Evolutionary conservation across 2,329 filamentous ascomycete genomes (phyloP).

Genomic region (Hymenoscyphus scutula): DNA sequence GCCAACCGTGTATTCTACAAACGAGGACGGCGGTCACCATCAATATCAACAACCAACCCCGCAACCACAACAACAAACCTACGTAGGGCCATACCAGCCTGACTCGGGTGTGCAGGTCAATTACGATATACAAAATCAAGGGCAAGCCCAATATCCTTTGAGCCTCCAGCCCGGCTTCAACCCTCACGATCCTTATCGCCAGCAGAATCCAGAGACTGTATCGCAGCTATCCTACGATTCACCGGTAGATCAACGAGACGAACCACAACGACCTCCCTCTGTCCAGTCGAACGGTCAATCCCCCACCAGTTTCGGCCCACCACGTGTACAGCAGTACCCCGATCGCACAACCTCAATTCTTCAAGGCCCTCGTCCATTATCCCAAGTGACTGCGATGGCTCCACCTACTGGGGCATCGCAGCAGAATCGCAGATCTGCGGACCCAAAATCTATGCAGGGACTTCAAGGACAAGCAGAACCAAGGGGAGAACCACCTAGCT

Average conservation of each 20-base stretch:
- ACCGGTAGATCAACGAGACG: conserved; percentile 38
- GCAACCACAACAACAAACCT: conserved; percentile 21
- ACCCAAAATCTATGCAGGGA: conserved; percentile 31
- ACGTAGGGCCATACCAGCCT: conserved; percentile 30
- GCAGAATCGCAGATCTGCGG: conserved; percentile 33
- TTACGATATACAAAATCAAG: conserved; percentile 27
- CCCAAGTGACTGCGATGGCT: conserved; percentile 32
- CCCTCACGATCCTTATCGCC: conserved; percentile 38
- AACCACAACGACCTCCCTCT: conserved; percentile 33
- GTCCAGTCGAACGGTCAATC: conserved; percentile 34
- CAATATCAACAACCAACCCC: conserved; percentile 27
- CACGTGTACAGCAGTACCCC: conserved; percentile 25
- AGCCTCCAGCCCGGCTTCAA: conserved; percentile 36
- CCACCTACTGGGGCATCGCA: conserved; percentile 26
- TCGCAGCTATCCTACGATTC: conserved; percentile 64
- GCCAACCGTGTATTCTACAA: conserved; percentile 18
- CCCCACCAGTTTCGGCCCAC: conserved; percentile 22
- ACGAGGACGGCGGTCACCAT: conserved; percentile 38
- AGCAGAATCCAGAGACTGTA: conserved; percentile 55
- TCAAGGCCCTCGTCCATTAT: conserved; percentile 27
- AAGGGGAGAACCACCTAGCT: conserved; percentile 32
- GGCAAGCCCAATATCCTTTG: conserved; percentile 34
- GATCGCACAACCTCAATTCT: conserved; percentile 30
- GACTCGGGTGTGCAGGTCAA: conserved; percentile 30
- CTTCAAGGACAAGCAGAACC: conserved; percentile 29